phyloP scores from a whole-genome alignment of 108 stramenopile genomes.

The Pseudonitzschia multistriata region DNA sequence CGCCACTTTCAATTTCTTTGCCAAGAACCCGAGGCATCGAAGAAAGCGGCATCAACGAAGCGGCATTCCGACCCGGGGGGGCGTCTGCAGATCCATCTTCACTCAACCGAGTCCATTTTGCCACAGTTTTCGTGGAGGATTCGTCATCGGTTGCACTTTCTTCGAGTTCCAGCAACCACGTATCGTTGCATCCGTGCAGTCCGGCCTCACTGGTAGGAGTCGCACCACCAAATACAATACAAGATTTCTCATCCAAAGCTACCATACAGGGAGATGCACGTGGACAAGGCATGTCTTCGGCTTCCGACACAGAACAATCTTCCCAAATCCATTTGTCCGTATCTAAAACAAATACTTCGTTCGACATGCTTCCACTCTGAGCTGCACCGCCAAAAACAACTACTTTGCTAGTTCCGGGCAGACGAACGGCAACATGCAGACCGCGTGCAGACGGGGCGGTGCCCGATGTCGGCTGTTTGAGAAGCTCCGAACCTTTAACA shows the following conservation, averaged over 20 bases:
- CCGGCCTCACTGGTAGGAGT: slow-evolving; percentile 22
- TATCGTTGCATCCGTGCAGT: slow-evolving; percentile 50
- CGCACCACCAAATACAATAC: slow-evolving; percentile 65
- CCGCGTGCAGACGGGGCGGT: slow-evolving; percentile 54
- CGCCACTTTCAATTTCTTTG: background rate
- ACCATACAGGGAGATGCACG: slow-evolving; percentile 63
- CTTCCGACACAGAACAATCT: slow-evolving; percentile 5
- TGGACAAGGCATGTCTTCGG: slow-evolving; percentile 30
- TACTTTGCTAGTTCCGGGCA: slow-evolving; percentile 21
- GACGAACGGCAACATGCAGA: slow-evolving; percentile 49
- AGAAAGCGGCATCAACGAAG: slow-evolving; percentile 43
- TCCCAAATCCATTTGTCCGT: slow-evolving; percentile 62
- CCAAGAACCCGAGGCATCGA: background rate
- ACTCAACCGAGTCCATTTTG: slow-evolving; percentile 22
- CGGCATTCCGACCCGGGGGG: slow-evolving; percentile 74
- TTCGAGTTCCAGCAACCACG: slow-evolving; percentile 46
- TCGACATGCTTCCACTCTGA: slow-evolving; percentile 62
- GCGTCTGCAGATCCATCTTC: background rate
- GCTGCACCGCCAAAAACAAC: slow-evolving; percentile 70
- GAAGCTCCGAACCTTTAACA: slow-evolving; percentile 12
- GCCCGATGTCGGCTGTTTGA: slow-evolving; percentile 45
- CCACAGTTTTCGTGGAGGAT: slow-evolving; percentile 1
- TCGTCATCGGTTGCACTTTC: background rate
- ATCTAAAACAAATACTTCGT: slow-evolving; percentile 67
- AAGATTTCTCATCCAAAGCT: slow-evolving; percentile 36